Evolutionary conservation across 2,329 filamentous ascomycete species (phyloP), one percentile per base, ranked within the genome.

Genomic region (Neofusicoccum ribis): DNA sequence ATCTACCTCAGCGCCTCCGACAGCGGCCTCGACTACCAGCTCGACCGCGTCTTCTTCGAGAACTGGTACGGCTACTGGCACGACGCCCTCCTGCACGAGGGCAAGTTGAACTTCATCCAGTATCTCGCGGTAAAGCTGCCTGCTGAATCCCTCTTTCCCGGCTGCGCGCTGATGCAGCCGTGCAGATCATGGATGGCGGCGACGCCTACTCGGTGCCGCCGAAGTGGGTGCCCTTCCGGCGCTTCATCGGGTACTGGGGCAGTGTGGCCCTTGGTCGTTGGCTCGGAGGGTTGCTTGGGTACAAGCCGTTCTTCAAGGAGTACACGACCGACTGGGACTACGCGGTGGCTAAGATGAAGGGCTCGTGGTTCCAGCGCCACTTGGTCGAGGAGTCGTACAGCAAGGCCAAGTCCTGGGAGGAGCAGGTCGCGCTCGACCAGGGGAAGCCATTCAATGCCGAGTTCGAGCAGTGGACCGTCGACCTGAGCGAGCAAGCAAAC

Each of bases 111-210:
- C 59, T 65, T 75, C 50, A 70, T 79, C 41, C 77, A 79, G 68
- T 67, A 72, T 63, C 65, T 77, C 50, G 67, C 68, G 23, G 76
- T 78, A 68, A 66, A 67, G 20, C 20, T 47, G 44, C 14, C 44
- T 17, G 8, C 76, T n/a, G 17, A 20, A 20, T 20, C 34, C 50
- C 5, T 20, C 3, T 67, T 37, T 46, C 46, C 31, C 58, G 31
- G 44, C 15, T n/a, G 17, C 23, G 44, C 36, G 44, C 44, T 47
- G 44, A 47, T 47, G 15, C 20, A 6, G 20, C 20, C 14, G 14
- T 47, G 44, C 50, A 80, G 76, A 79, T 77, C 69, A 78, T 77
- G 49, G 77, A 80, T 68, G 78, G 75, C 9, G 78, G 78, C 2
- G 77, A 74, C 31, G 74, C 75, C 7, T 80, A 79, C 67, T 68